These are phyloP conservation scores for Ustilago crameri DNA, from an alignment of 1,284 basidiomycete species.

Conservation along the genomic window DNA sequence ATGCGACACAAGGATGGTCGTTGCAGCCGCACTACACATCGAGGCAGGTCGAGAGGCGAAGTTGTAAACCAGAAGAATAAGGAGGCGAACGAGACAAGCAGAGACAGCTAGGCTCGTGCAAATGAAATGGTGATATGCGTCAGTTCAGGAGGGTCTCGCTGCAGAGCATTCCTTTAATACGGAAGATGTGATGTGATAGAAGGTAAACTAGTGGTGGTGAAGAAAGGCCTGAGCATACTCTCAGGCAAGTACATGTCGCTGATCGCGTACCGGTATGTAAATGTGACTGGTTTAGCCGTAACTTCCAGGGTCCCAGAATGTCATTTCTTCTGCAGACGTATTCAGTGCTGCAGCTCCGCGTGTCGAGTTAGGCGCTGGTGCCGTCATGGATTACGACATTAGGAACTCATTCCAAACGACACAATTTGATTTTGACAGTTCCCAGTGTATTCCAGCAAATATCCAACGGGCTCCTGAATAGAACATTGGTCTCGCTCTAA, in stretches of 20 bases:
- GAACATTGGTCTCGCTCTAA: conserved; percentile 8
- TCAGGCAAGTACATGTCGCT: no score
- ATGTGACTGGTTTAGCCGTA: conserved; percentile 2
- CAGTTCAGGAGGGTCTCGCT: no score
- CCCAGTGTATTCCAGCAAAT: no score
- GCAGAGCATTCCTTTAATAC: no score
- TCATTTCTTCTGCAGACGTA: conserved; percentile 6
- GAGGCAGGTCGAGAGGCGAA: conserved; percentile 7
- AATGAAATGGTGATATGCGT: no score
- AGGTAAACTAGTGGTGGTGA: no score
- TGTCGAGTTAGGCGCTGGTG: background rate
- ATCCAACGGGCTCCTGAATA: background rate
- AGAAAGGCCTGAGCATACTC: no score
- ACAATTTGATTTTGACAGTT: no score
- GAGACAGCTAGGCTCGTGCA: no score
- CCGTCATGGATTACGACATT: conserved; percentile 2
- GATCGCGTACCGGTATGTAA: no score
- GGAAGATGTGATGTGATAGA: no score
- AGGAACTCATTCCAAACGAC: no score
- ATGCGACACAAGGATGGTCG: background rate
- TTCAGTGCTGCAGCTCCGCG: background rate
- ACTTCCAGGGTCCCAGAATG: background rate
- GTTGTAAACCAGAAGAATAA: background rate
- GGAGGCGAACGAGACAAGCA: background rate
- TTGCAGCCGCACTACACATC: conserved; percentile 6